phyloP scores from a whole-genome alignment of 2,329 filamentous ascomycete species.

The Bertia moriformis region DNA sequence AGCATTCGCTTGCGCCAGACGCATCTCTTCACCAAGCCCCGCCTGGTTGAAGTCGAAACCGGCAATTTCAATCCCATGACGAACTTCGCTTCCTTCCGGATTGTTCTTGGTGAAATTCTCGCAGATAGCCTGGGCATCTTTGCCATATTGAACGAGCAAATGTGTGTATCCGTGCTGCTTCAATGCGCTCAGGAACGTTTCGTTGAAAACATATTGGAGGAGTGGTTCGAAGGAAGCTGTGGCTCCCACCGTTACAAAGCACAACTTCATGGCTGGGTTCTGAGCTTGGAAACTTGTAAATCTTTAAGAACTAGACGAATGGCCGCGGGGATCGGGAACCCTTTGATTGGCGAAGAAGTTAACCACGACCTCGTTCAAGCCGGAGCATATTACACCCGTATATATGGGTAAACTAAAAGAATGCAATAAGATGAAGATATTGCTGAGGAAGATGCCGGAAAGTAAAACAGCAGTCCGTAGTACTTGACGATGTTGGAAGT shows the following conservation, averaged over 20 bases:
- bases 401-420: too few relatives aligned
- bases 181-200: background rate
- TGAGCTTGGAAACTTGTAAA: background rate
- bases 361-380: too few relatives aligned
- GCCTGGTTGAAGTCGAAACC: background rate
- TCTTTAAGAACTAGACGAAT: constrained; percentile 4
- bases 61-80: background rate
- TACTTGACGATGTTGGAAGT: too few relatives aligned
- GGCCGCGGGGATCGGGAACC: too few relatives aligned
- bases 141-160: background rate
- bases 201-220: background rate
- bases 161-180: background rate
- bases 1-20: background rate
- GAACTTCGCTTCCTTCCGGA: background rate
- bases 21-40: background rate
- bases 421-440: too few relatives aligned
- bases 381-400: too few relatives aligned
- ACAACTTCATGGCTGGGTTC: background rate
- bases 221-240: background rate
- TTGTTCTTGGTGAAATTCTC: background rate
- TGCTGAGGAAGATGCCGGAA: too few relatives aligned
- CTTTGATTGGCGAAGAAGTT: too few relatives aligned
- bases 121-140: background rate
- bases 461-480: too few relatives aligned
- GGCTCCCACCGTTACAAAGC: background rate